phyloP scores from a whole-genome alignment of 192 early-diverging fungal species.

The Linnemannia elongata region DNA sequence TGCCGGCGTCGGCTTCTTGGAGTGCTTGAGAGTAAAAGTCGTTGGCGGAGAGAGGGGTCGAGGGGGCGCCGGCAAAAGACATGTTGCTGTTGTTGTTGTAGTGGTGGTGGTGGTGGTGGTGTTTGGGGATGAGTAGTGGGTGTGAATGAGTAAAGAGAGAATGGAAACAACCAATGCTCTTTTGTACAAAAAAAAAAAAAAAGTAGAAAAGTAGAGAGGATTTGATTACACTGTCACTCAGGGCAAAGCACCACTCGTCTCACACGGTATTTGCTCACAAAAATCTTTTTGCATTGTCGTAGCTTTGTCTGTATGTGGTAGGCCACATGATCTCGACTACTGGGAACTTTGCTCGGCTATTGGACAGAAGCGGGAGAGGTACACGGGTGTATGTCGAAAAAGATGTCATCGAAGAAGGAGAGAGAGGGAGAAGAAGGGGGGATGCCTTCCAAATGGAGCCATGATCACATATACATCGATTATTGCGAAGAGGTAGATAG shows the following conservation, averaged over 20 bases:
- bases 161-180: neutral
- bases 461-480: neutral
- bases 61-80: conserved; percentile 44
- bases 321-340: neutral
- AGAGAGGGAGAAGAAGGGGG: neutral
- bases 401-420: neutral
- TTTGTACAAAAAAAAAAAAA: neutral
- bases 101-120: neutral
- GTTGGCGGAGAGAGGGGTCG: conserved; percentile 30
- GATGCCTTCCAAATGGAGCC: neutral
- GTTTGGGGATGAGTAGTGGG: neutral
- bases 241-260: neutral
- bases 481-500: neutral
- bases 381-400: neutral
- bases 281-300: neutral
- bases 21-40: conserved; percentile 43
- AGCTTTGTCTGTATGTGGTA: neutral
- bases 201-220: neutral
- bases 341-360: neutral
- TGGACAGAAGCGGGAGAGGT: neutral
- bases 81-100: conserved; percentile 1
- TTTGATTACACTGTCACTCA: neutral
- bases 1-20: conserved; percentile 38
- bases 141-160: neutral
- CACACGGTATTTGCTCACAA: neutral